phyloP scores from a whole-genome alignment of 148 eudicot genomes.

The Nyssa sinensis region DNA sequence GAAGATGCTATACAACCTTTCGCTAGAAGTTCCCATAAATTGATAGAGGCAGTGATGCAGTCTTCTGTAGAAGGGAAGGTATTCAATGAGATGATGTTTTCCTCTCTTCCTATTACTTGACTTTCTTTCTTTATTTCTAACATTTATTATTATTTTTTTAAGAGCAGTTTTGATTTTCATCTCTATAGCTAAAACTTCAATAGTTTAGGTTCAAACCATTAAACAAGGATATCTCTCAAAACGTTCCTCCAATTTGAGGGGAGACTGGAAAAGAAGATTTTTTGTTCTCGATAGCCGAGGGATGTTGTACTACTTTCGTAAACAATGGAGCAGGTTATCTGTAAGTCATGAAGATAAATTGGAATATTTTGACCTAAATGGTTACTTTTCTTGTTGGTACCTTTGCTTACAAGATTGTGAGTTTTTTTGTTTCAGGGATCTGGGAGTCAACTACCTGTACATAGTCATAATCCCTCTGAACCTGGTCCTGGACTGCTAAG shows the following conservation, averaged over 20 bases:
- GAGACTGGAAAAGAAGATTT: slow-evolving; percentile 93
- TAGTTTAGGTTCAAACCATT: slow-evolving; percentile 88
- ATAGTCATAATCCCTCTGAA: slow-evolving; percentile 48
- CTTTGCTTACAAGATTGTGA: slow-evolving; percentile 2
- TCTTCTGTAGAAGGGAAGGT: slow-evolving; percentile 88
- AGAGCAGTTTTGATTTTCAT: slow-evolving; percentile 11
- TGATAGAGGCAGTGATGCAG: slow-evolving; percentile 85
- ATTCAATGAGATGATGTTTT: slow-evolving; percentile 11
- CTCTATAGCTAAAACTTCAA: slow-evolving; percentile 33
- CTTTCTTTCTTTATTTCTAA: slow-evolving; percentile 4
- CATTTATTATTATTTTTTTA: slow-evolving; percentile 3
- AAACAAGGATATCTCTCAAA: slow-evolving; percentile 93
- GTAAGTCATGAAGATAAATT: slow-evolving; percentile 41
- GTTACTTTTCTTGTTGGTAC: slow-evolving; percentile 3
- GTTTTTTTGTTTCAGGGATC: slow-evolving; percentile 31
- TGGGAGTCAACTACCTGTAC: slow-evolving; percentile 26
- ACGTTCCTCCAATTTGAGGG: slow-evolving; percentile 94
- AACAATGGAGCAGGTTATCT: slow-evolving; percentile 71
- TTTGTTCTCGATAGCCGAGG: slow-evolving; percentile 97
- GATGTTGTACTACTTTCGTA: slow-evolving; percentile 92
- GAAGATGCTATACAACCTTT: slow-evolving; percentile 45
- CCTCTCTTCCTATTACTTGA: neutral
- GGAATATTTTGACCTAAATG: neutral
- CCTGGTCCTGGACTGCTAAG: slow-evolving; percentile 77
- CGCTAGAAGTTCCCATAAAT: slow-evolving; percentile 57